phyloP scores from a whole-genome alignment of 2,329 filamentous ascomycete genomes.

The Penicillium concentricum region DNA sequence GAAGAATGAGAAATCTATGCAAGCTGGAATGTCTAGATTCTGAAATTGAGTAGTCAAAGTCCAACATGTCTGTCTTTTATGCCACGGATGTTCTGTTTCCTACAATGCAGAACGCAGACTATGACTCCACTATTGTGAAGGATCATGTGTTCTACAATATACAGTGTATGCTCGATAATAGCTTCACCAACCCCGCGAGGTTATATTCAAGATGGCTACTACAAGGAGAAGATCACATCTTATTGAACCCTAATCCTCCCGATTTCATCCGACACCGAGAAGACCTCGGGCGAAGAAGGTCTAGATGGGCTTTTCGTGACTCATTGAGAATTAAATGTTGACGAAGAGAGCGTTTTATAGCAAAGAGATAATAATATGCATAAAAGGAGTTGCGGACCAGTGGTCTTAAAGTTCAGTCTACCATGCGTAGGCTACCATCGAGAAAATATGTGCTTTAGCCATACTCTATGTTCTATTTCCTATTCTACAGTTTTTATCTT shows the following conservation, averaged over 20 bases:
- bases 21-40: background rate
- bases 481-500: background rate
- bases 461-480: background rate
- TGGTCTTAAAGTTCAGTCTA: background rate
- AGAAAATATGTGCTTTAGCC: background rate
- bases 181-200: background rate
- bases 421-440: background rate
- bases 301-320: background rate
- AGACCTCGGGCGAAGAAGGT: background rate
- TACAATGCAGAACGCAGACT: conserved; percentile 11
- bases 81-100: conserved; percentile 1
- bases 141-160: conserved; percentile 1
- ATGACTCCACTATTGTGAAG: background rate
- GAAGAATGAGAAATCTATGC: background rate
- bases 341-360: background rate
- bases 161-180: conserved; percentile 8
- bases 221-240: background rate
- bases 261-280: conserved; percentile 6
- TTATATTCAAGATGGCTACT: background rate
- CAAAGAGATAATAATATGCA: background rate
- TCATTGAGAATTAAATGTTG: background rate
- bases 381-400: background rate
- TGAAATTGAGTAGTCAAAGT: background rate
- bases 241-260: conserved; percentile 5
- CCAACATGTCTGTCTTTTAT: background rate